Evolutionary conservation across 1,284 basidiomycete genomes (phyloP).

Genomic region (Heterobasidion irregulare): DNA sequence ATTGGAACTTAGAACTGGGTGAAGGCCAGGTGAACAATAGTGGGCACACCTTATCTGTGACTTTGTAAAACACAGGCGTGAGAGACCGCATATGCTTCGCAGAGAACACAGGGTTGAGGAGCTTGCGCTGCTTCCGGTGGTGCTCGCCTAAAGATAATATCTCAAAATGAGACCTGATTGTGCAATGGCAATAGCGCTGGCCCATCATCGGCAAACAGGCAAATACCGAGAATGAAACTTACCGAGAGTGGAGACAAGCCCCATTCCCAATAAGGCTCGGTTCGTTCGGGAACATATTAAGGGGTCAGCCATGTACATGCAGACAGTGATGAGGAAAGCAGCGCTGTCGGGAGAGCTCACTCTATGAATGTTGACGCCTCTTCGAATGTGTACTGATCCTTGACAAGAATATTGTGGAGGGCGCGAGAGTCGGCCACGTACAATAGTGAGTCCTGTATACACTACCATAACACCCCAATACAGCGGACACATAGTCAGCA

Average conservation of each 20-base stretch:
- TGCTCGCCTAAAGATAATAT: not conserved
- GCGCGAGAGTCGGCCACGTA: constrained; percentile 17
- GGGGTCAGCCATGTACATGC: not conserved
- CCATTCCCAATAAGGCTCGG: constrained; percentile 10
- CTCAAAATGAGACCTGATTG: not conserved
- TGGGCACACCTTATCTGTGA: constrained; percentile 14
- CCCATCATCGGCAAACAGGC: not conserved
- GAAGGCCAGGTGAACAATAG: not conserved
- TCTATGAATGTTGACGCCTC: constrained; percentile 6
- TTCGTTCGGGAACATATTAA: constrained; percentile 5
- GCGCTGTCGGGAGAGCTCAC: constrained; percentile 5
- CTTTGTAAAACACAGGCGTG: constrained; percentile 19
- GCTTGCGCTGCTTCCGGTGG: constrained; percentile 18
- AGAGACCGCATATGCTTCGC: constrained; percentile 18
- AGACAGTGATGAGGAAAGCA: not conserved
- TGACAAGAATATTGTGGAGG: constrained; percentile 21
- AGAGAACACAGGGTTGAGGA: constrained; percentile 23
- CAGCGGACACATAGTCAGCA: too few species aligned
- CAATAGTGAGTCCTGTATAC: constrained; percentile 12
- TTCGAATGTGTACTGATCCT: constrained; percentile 22
- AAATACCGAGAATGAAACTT: not conserved
- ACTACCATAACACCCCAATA: not conserved
- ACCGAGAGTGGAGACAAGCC: constrained; percentile 15
- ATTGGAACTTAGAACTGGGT: too few species aligned
- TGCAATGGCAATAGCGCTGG: not conserved